Percentiles rank a stretch among this genome's conserved stretches.
phyloP scores from a whole-genome alignment of 1,139 yeast species.

The Pichia terricola region DNA sequence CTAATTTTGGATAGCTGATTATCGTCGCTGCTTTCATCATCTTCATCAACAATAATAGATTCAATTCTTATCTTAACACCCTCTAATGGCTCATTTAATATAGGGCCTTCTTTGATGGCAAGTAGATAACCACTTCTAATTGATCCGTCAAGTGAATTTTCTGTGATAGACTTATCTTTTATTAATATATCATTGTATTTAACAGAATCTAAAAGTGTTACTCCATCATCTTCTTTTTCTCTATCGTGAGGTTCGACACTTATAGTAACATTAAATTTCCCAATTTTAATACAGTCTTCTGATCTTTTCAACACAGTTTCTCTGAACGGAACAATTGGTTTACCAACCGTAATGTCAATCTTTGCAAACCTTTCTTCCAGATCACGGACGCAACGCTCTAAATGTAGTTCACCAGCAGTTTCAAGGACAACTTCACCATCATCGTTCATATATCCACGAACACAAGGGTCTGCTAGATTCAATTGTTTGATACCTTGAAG shows the following conservation, averaged over 20 bases:
- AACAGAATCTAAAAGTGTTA: slow-evolving; percentile 22
- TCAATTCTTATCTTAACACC: slow-evolving; percentile 60
- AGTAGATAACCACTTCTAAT: slow-evolving; percentile 72
- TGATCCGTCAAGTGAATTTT: slow-evolving; percentile 34
- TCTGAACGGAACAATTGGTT: slow-evolving; percentile 90
- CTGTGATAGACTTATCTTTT: slow-evolving; percentile 34
- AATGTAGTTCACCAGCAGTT: slow-evolving; percentile 92
- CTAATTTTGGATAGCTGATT: slow-evolving; percentile 54
- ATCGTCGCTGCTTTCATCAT: slow-evolving; percentile 29
- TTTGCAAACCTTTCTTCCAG: slow-evolving; percentile 87
- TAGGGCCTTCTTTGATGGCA: slow-evolving; percentile 78
- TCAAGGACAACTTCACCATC: slow-evolving; percentile 87
- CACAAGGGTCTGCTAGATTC: slow-evolving; percentile 88
- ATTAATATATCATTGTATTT: slow-evolving; percentile 63
- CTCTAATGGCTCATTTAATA: slow-evolving; percentile 80
- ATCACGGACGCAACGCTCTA: slow-evolving; percentile 86
- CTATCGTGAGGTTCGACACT: slow-evolving; percentile 4
- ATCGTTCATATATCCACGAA: slow-evolving; percentile 75
- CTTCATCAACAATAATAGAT: slow-evolving; percentile 32
- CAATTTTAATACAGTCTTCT: slow-evolving; percentile 23
- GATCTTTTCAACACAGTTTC: slow-evolving; percentile 55
- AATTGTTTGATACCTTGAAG: slow-evolving; percentile 72
- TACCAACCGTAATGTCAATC: slow-evolving; percentile 75
- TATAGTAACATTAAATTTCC: slow-evolving; percentile 29
- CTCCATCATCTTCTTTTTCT: not conserved